Percentiles rank a stretch among this genome's conserved stretches.
Evolutionary conservation across 768 basidiomycete species (phyloP).

Genomic region (Hemileccinum impolitum): DNA sequence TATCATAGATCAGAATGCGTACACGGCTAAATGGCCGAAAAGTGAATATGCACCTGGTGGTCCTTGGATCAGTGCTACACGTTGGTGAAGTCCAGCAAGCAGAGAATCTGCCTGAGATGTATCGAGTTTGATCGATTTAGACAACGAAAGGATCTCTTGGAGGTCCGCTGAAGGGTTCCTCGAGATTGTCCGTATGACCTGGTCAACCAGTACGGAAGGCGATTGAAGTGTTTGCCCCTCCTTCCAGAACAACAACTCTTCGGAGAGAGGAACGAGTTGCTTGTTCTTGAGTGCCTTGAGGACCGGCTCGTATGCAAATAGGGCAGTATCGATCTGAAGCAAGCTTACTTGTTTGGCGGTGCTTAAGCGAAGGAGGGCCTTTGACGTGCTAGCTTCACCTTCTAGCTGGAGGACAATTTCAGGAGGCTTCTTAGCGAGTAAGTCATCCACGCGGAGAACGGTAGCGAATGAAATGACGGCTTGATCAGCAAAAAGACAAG

Average conservation of each 20-base stretch:
- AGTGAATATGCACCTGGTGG: constrained; percentile 52
- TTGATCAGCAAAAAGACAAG: constrained; percentile 49
- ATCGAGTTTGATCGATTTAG: constrained; percentile 48
- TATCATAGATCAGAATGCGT: neutral
- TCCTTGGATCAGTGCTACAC: constrained; percentile 63
- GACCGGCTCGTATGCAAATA: constrained; percentile 64
- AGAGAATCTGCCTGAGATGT: constrained; percentile 46
- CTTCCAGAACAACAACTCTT: constrained; percentile 57
- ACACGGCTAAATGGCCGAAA: neutral
- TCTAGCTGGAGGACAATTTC: constrained; percentile 54
- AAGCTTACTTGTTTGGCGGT: constrained; percentile 36
- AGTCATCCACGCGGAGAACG: constrained; percentile 52
- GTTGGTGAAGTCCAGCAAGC: constrained; percentile 51
- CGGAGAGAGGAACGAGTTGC: constrained; percentile 43
- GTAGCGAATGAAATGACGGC: constrained; percentile 52
- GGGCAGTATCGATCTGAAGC: constrained; percentile 57
- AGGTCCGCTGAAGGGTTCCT: constrained; percentile 40
- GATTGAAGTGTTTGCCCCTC: constrained; percentile 18
- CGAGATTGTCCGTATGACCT: constrained; percentile 29
- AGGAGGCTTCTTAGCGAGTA: constrained; percentile 46
- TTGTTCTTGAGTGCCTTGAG: constrained; percentile 54
- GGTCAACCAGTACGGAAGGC: constrained; percentile 2
- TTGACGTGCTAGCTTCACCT: constrained; percentile 38
- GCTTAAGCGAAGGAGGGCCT: constrained; percentile 41
- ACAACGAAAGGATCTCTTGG: constrained; percentile 31